Conservation (phyloP, 192 early-diverging fungal species). For the Dissophora globulifera region DNA sequence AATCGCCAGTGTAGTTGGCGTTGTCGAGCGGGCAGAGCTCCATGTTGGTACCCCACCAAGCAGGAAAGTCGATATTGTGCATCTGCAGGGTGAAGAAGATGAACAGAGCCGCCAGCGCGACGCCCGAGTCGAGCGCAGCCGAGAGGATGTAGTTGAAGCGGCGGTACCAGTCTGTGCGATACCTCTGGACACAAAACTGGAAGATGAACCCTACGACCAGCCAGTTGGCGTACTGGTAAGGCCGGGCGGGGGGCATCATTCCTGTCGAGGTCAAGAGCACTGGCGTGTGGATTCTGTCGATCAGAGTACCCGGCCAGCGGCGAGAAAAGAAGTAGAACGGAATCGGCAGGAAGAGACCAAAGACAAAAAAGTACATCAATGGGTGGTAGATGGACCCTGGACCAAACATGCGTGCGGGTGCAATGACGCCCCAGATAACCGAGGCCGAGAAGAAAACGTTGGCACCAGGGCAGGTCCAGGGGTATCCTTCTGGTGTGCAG, state of each 20-base stretch:
- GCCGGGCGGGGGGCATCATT: slow-evolving; percentile 65
- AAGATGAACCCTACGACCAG: slow-evolving; percentile 59
- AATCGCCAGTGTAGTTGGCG: slow-evolving; percentile 47
- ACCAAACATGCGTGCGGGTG: slow-evolving; percentile 66
- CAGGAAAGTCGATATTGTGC: slow-evolving; percentile 47
- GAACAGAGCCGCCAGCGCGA: slow-evolving; percentile 56
- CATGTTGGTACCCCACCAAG: slow-evolving; percentile 62
- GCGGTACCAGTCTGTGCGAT: slow-evolving; percentile 60
- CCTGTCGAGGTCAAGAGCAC: slow-evolving; percentile 61
- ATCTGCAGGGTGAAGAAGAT: slow-evolving; percentile 58
- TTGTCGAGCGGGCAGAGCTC: slow-evolving; percentile 58
- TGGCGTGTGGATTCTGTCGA: slow-evolving; percentile 64
- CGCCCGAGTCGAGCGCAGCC: slow-evolving; percentile 72
- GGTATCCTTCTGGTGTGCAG: slow-evolving; percentile 57
- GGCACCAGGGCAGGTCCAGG: slow-evolving; percentile 63
- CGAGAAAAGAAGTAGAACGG: slow-evolving; percentile 50
- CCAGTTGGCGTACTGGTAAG: slow-evolving; percentile 63
- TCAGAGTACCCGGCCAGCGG: slow-evolving; percentile 39
- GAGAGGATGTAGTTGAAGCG: slow-evolving; percentile 77
- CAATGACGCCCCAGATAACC: slow-evolving; percentile 73
- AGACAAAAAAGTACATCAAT: slow-evolving; percentile 54
- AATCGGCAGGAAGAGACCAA: slow-evolving; percentile 51
- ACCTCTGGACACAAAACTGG: slow-evolving; percentile 61
- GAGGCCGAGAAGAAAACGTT: slow-evolving; percentile 69
- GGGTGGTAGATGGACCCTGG: slow-evolving; percentile 49